Conservation (phyloP, 768 basidiomycete species). For the Tricholoma terreum region DNA sequence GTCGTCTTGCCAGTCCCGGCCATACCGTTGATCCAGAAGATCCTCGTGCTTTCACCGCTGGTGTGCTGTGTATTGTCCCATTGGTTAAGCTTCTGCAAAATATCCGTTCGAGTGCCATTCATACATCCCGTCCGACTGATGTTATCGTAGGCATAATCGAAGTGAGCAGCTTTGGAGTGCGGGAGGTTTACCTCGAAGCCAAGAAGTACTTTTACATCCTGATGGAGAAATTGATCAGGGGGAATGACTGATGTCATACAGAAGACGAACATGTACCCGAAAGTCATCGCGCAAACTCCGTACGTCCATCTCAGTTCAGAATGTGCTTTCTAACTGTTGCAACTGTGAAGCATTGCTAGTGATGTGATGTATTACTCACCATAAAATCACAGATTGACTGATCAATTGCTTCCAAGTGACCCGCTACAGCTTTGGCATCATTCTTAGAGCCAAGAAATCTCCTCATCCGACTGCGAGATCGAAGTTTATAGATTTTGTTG, state of each 20-base stretch:
- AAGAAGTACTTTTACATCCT: background rate
- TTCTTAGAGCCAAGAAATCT: background rate
- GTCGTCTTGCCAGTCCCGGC: background rate
- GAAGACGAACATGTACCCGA: background rate
- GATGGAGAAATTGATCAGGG: background rate
- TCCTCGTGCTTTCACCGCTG: background rate
- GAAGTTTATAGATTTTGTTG: background rate
- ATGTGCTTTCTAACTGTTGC: background rate
- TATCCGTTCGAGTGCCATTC: background rate
- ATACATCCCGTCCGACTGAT: background rate
- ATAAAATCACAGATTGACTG: background rate
- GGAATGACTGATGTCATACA: background rate
- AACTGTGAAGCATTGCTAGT: background rate
- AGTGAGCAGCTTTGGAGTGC: background rate
- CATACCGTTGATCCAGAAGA: too few species aligned
- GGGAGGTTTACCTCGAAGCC: background rate
- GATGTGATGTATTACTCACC: background rate
- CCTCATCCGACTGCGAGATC: background rate
- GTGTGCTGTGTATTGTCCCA: background rate
- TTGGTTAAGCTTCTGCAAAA: background rate
- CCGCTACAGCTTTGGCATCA: too few species aligned
- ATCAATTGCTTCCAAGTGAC: too few species aligned
- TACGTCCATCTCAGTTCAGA: background rate
- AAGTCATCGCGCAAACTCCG: background rate
- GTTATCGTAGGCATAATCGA: background rate